phyloP scores from a whole-genome alignment of 345 rosid species.

The Laguncularia racemosa region DNA sequence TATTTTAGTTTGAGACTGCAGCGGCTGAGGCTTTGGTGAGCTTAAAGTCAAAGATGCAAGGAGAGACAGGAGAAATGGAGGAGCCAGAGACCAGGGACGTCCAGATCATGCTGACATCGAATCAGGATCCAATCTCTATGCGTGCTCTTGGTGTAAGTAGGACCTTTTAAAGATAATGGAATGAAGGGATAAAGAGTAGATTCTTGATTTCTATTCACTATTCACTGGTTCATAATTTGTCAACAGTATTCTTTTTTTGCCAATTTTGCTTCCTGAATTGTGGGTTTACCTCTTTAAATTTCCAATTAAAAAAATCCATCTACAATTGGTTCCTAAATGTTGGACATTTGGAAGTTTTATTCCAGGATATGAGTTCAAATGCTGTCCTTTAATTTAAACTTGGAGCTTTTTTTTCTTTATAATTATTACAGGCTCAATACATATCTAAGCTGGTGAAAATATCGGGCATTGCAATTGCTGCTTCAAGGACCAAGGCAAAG shows the following conservation, averaged over 20 bases:
- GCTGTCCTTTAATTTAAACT: no score
- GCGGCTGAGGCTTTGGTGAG: slow-evolving; percentile 82
- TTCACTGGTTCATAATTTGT: no score
- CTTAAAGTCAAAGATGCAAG: slow-evolving; percentile 64
- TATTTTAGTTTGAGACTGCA: slow-evolving; percentile 71
- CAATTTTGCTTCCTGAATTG: no score
- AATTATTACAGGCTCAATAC: slow-evolving; percentile 55
- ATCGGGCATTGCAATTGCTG: slow-evolving; percentile 87
- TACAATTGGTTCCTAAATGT: no score
- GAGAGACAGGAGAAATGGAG: slow-evolving; percentile 75
- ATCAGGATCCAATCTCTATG: slow-evolving; percentile 78
- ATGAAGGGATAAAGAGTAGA: no score
- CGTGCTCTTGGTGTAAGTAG: slow-evolving; percentile 70
- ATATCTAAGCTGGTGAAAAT: slow-evolving; percentile 85
- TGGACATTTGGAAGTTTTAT: no score
- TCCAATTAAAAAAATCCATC: no score
- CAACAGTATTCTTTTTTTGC: no score
- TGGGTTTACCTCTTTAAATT: no score
- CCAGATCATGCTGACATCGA: slow-evolving; percentile 75
- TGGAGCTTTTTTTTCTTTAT: not conserved
- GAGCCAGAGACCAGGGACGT: slow-evolving; percentile 60
- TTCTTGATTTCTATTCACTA: no score
- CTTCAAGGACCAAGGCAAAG: slow-evolving; percentile 93
- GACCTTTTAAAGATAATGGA: not conserved
- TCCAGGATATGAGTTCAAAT: no score